Conservation (phyloP, 345 rosid species). For the Hypericum perforatum region DNA sequence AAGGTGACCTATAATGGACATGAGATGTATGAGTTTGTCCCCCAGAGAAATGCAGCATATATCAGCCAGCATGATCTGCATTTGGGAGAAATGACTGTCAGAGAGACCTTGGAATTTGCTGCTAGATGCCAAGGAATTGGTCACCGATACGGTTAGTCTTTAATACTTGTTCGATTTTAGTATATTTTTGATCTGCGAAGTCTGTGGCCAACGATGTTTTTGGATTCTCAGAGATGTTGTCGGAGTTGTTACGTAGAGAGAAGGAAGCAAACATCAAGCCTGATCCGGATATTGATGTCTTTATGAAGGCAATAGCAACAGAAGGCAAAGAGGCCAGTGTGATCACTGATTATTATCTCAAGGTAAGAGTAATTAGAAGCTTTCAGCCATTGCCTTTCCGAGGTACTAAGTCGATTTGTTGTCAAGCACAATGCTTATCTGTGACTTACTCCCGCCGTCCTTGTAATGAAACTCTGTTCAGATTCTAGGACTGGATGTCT, state of each 20-base stretch:
- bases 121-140: conserved; percentile 5
- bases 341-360: background rate
- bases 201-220: too few relatives aligned
- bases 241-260: conserved; percentile 71
- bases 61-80: conserved; percentile 4
- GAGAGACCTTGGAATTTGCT: conserved; percentile 3
- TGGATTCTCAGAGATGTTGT: too few relatives aligned
- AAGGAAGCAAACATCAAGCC: conserved; percentile 70
- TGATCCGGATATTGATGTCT: conserved; percentile 69
- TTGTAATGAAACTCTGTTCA: background rate
- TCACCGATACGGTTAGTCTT: background rate
- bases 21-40: conserved; percentile 1
- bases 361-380: background rate
- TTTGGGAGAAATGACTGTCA: conserved; percentile 2
- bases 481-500: conserved; percentile 6
- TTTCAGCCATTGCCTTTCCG: background rate
- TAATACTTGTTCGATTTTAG: too few relatives aligned
- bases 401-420: background rate
- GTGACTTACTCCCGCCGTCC: too few relatives aligned
- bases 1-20: conserved; percentile 2
- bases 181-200: too few relatives aligned
- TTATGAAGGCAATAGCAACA: conserved; percentile 44
- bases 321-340: background rate
- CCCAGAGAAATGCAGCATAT: conserved; percentile 1
- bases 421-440: too few relatives aligned